phyloP scores from a whole-genome alignment of 805 yeast species.

The Candida germanica region DNA sequence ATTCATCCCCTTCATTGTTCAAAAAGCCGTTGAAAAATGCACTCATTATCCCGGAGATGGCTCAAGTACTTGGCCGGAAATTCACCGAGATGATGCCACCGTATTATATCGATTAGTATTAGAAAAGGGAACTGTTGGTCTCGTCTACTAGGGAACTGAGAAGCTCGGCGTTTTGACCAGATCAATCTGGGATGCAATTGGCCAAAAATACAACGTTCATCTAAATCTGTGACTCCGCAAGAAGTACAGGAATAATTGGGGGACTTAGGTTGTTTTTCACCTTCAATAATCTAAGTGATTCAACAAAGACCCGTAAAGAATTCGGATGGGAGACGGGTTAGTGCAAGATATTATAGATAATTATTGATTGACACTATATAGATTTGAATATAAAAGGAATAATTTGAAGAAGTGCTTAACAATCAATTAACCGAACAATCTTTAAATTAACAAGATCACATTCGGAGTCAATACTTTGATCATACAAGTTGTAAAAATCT shows the following conservation, averaged over 20 bases:
- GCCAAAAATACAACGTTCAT: background rate
- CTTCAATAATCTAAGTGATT: background rate
- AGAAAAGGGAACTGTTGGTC: slow-evolving; percentile 5
- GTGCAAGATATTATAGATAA: slow-evolving; percentile 5
- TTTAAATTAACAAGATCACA: slow-evolving; percentile 37
- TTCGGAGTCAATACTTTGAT: slow-evolving; percentile 28
- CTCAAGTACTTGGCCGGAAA: slow-evolving; percentile 27
- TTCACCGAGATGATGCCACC: slow-evolving; percentile 31
- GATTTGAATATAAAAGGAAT: background rate
- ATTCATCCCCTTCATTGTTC: slow-evolving; percentile 19
- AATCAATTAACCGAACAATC: slow-evolving; percentile 34
- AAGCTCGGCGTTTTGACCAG: slow-evolving; percentile 2
- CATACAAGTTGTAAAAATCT: slow-evolving; percentile 37
- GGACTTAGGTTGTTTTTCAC: slow-evolving; percentile 2
- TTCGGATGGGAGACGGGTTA: slow-evolving; percentile 5
- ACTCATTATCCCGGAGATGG: slow-evolving; percentile 33
- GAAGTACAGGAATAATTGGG: background rate
- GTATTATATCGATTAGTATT: slow-evolving; percentile 13
- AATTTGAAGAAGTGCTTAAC: slow-evolving; percentile 11
- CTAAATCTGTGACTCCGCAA: background rate
- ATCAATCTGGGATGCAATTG: slow-evolving; percentile 3
- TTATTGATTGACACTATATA: background rate
- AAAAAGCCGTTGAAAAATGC: slow-evolving; percentile 29
- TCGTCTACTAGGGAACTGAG: background rate
- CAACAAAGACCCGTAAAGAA: slow-evolving; percentile 4